A percentile compares a stretch with the other conserved stretches of the same genome.
phyloP scores from a whole-genome alignment of 768 basidiomycete species.

The Boletus rufocinnamomeus region DNA sequence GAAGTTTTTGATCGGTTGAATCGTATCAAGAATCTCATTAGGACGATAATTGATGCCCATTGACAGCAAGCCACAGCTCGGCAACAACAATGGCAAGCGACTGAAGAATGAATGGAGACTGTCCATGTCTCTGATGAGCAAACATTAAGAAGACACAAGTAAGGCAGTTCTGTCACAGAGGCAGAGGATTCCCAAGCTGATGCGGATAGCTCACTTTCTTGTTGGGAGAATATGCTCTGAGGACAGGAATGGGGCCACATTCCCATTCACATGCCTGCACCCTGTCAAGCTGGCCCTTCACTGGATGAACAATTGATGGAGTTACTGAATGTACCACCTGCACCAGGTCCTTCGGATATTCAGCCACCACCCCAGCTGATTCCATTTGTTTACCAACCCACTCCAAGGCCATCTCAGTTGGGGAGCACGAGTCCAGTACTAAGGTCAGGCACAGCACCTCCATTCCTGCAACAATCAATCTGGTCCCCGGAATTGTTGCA shows the following conservation, averaged over 20 bases:
- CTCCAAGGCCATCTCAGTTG: conserved; percentile 39
- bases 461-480: conserved; percentile 23
- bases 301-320: conserved; percentile 63
- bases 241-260: conserved; percentile 29
- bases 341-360: conserved; percentile 41
- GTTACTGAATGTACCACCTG: conserved; percentile 51
- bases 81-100: conserved; percentile 5
- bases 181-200: conserved; percentile 32
- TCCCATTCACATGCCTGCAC: conserved; percentile 48
- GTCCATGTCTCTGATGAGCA: conserved; percentile 17
- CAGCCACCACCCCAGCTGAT: conserved; percentile 54
- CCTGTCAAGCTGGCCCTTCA: conserved; percentile 47
- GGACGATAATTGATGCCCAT: conserved; percentile 10
- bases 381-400: conserved; percentile 56
- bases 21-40: conserved; percentile 28
- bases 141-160: conserved; percentile 12
- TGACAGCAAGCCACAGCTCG: conserved; percentile 6
- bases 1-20: conserved; percentile 37
- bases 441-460: conserved; percentile 29
- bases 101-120: conserved; percentile 17
- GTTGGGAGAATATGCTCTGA: conserved; percentile 30
- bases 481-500: conserved; percentile 27
- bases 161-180: conserved; percentile 33
- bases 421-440: conserved; percentile 43
- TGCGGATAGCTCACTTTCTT: conserved; percentile 27